These are phyloP conservation scores for Ophiostoma australiae DNA, from an alignment of 2,329 filamentous ascomycete genomes.

Conservation along the genomic window DNA sequence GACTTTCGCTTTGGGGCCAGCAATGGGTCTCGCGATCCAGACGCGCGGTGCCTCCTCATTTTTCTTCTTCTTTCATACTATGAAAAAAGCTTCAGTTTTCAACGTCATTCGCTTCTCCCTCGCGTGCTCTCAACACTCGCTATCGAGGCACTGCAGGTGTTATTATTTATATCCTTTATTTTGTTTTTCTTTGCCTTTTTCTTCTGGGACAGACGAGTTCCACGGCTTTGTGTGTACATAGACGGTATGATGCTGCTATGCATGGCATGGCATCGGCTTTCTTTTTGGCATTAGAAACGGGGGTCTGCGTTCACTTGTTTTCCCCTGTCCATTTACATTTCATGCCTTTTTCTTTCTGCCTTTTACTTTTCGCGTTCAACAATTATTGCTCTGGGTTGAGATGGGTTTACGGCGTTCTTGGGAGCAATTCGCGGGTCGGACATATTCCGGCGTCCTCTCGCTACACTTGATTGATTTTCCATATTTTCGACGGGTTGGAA, in stretches of 20 bases:
- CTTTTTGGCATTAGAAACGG: slow-evolving; percentile 11
- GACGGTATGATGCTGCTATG: slow-evolving; percentile 45
- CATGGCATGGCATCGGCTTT: slow-evolving; percentile 41
- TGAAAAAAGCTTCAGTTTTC: background rate
- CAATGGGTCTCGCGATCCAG: background rate
- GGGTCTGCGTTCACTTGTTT: background rate
- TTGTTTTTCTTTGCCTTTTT: slow-evolving; percentile 1
- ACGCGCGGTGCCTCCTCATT: background rate
- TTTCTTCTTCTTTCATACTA: background rate
- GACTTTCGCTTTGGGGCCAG: background rate
- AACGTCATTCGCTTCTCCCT: slow-evolving; percentile 28
- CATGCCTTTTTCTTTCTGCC: background rate
- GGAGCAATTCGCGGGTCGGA: slow-evolving; percentile 41
- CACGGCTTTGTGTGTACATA: slow-evolving; percentile 39
- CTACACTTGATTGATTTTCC: slow-evolving; percentile 43
- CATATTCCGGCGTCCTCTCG: slow-evolving; percentile 36
- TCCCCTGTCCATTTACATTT: background rate
- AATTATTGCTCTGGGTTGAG: slow-evolving; percentile 33
- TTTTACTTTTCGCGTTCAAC: slow-evolving; percentile 4
- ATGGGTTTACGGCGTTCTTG: slow-evolving; percentile 43
- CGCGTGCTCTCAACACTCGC: background rate
- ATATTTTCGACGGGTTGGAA: slow-evolving; percentile 23
- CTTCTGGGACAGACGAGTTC: slow-evolving; percentile 26
- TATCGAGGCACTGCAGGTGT: slow-evolving; percentile 30
- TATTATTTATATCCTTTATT: background rate